Conservation (phyloP, 768 basidiomycete genomes). For the Porphyrellus cyaneotinctus region DNA sequence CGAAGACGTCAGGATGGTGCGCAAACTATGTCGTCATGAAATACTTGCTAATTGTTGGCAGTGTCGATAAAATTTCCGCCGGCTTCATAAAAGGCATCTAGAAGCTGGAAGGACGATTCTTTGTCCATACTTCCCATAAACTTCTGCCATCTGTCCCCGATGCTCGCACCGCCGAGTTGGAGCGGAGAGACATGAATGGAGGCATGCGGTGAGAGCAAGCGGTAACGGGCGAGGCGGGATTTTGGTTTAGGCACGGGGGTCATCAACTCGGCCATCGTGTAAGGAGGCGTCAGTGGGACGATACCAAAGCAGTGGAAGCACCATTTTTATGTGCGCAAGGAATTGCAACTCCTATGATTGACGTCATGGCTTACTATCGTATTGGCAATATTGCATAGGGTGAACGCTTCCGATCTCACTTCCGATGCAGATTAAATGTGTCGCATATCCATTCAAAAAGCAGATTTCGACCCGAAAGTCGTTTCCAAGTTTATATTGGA, state of each 20-base stretch:
- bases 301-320: neutral
- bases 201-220: constrained; percentile 37
- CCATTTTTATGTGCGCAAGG: neutral
- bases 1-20: neutral
- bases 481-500: no score
- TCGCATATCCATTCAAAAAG: no score
- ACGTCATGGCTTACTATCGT: neutral
- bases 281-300: neutral
- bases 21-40: neutral
- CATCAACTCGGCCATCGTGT: constrained; percentile 4
- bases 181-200: constrained; percentile 47
- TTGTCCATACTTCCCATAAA: constrained; percentile 40
- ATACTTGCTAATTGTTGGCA: constrained; percentile 40
- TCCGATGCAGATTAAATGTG: no score
- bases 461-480: no score
- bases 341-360: neutral
- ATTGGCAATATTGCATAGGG: no score
- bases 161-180: constrained; percentile 45
- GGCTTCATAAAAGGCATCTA: constrained; percentile 41
- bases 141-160: constrained; percentile 38
- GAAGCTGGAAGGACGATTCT: constrained; percentile 40
- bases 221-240: constrained; percentile 34
- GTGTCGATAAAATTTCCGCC: constrained; percentile 53
- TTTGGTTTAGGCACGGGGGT: constrained; percentile 26
- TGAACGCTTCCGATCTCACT: no score